Evolutionary conservation across 179 eudicot genomes (phyloP).

Genomic region (Carnegiea gigantea): DNA sequence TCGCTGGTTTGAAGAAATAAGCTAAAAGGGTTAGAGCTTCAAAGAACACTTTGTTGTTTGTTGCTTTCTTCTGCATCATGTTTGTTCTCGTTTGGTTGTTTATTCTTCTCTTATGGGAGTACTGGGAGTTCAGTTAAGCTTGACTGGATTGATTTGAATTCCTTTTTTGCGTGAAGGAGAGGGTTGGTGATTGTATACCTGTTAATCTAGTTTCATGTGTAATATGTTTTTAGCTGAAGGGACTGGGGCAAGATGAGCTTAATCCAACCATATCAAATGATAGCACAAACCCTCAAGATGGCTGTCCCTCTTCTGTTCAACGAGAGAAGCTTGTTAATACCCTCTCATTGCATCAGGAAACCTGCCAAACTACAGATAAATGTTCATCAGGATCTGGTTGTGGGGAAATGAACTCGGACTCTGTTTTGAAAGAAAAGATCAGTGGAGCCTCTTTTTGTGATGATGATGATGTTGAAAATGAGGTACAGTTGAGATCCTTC

Average conservation of each 20-base stretch:
- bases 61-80: not conserved
- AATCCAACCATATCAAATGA: constrained; percentile 28
- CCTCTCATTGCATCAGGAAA: constrained; percentile 22
- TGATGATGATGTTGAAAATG: constrained; percentile 8
- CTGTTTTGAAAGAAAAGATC: constrained; percentile 23
- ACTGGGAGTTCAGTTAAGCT: not conserved
- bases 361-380: constrained; percentile 23
- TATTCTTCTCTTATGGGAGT: not conserved
- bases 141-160: not conserved
- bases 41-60: not conserved
- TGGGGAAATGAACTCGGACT: constrained; percentile 20
- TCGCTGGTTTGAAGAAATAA: not conserved
- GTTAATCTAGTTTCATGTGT: not conserved
- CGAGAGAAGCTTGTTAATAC: constrained; percentile 22
- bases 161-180: not conserved
- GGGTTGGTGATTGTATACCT: not conserved
- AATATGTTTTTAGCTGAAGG: constrained; percentile 27
- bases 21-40: not conserved
- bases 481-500: constrained; percentile 35
- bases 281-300: constrained; percentile 19
- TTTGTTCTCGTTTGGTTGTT: not conserved
- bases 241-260: constrained; percentile 31
- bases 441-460: constrained; percentile 20
- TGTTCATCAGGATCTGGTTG: constrained; percentile 22
- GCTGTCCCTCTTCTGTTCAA: constrained; percentile 13